These are phyloP conservation scores for Mesembryanthemum crystallinum DNA, from an alignment of 148 eudicot genomes.

Conservation along the genomic window DNA sequence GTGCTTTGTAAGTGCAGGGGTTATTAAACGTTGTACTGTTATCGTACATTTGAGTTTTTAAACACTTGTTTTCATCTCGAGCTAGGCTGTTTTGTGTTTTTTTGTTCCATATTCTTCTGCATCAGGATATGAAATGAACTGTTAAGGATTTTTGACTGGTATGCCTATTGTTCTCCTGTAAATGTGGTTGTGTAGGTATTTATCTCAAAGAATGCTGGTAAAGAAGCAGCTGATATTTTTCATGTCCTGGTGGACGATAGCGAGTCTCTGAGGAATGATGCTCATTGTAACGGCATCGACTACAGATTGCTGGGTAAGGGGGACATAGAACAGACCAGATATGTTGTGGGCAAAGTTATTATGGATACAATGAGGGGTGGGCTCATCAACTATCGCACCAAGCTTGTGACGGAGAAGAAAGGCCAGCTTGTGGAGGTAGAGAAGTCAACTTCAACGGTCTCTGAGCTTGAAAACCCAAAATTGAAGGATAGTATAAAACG, in stretches of 20 bases:
- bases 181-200: conserved; percentile 43
- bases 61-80: no score
- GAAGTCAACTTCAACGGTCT: conserved; percentile 8
- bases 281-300: conserved; percentile 33
- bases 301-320: conserved; percentile 53
- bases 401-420: conserved; percentile 28
- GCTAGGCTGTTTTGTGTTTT: not conserved
- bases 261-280: conserved; percentile 21
- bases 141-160: not conserved
- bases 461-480: conserved; percentile 13
- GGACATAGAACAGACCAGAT: conserved; percentile 44
- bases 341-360: conserved; percentile 63
- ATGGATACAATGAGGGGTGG: conserved; percentile 48
- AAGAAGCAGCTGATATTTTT: conserved; percentile 35
- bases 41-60: no score
- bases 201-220: conserved; percentile 36
- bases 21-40: no score
- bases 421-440: conserved; percentile 19
- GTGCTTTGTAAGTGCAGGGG: no score
- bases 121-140: not conserved
- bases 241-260: conserved; percentile 27
- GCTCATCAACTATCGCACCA: not conserved
- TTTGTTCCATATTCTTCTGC: not conserved
- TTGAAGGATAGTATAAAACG: conserved; percentile 22
- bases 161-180: conserved; percentile 4